phyloP scores from a whole-genome alignment of 2,329 filamentous ascomycete genomes.

The Verticillium dahliae region DNA sequence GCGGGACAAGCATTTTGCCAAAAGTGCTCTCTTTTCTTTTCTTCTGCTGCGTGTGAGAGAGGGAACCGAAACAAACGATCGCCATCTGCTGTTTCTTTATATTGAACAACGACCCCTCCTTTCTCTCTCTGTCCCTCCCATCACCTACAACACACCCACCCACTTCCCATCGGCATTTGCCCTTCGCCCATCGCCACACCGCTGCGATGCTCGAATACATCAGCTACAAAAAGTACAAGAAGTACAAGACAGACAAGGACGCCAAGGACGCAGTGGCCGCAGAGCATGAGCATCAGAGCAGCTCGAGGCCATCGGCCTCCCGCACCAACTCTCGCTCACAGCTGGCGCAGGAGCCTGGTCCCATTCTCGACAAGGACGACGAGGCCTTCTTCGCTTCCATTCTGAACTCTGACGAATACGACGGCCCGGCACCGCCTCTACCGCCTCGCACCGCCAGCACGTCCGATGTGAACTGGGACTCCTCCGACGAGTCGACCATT shows the following conservation, averaged over 20 bases:
- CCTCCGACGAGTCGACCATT: slow-evolving; percentile 21
- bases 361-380: slow-evolving; percentile 49
- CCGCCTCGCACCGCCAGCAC: slow-evolving; percentile 17
- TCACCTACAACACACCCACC: slow-evolving; percentile 1
- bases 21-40: not conserved
- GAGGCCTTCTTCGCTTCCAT: slow-evolving; percentile 52
- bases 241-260: slow-evolving; percentile 45
- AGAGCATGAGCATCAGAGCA: slow-evolving; percentile 6
- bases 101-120: not conserved
- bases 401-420: slow-evolving; percentile 31
- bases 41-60: not conserved
- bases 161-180: not conserved
- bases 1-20: not conserved
- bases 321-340: not conserved
- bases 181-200: not conserved
- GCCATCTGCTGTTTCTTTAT: not conserved
- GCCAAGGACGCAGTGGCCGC: slow-evolving; percentile 18
- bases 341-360: slow-evolving; percentile 17
- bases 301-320: slow-evolving; percentile 13
- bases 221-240: slow-evolving; percentile 56
- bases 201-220: slow-evolving; percentile 57
- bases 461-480: slow-evolving; percentile 6
- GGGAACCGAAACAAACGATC: slow-evolving; percentile 4
- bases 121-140: not conserved
- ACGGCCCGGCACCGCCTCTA: slow-evolving; percentile 8